A percentile compares a stretch with the other conserved stretches of the same genome.
phyloP scores from a whole-genome alignment of 2,329 filamentous ascomycete genomes.

The Pseudopithomyces maydicus region DNA sequence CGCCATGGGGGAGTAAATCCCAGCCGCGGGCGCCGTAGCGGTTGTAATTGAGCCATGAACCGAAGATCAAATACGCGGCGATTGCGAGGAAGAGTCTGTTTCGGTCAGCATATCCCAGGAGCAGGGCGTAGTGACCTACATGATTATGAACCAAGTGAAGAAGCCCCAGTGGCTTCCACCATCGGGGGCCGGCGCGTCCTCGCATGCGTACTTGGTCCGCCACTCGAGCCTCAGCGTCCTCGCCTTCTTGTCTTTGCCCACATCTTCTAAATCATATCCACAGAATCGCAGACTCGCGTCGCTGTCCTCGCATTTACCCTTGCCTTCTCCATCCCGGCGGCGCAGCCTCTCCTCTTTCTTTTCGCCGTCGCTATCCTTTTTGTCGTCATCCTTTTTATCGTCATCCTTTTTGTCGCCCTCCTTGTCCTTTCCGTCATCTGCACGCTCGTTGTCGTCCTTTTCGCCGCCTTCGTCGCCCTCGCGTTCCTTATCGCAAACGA shows the following conservation, averaged over 20 bases:
- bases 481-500: constrained; percentile 75
- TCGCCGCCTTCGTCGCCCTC: constrained; percentile 75
- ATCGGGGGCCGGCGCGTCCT: constrained; percentile 46
- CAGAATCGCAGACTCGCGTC: constrained; percentile 72
- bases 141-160: constrained; percentile 95
- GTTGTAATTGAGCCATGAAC: constrained; percentile 98
- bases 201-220: constrained; percentile 85
- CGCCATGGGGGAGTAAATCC: constrained; percentile 91
- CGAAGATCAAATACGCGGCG: constrained; percentile 93
- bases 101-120: constrained; percentile 14
- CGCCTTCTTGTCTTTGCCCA: constrained; percentile 56
- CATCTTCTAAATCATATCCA: constrained; percentile 65
- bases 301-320: constrained; percentile 38
- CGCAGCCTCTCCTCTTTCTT: constrained; percentile 24
- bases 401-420: constrained; percentile 41
- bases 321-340: constrained; percentile 39
- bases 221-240: constrained; percentile 78
- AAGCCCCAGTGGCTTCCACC: constrained; percentile 79
- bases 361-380: constrained; percentile 26
- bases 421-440: constrained; percentile 56
- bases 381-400: constrained; percentile 33
- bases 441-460: constrained; percentile 60
- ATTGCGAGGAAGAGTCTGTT: constrained; percentile 79
- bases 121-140: constrained; percentile 62
- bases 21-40: constrained; percentile 93